phyloP scores from a whole-genome alignment of 1,284 basidiomycete species.

The Ganoderma boninense region DNA sequence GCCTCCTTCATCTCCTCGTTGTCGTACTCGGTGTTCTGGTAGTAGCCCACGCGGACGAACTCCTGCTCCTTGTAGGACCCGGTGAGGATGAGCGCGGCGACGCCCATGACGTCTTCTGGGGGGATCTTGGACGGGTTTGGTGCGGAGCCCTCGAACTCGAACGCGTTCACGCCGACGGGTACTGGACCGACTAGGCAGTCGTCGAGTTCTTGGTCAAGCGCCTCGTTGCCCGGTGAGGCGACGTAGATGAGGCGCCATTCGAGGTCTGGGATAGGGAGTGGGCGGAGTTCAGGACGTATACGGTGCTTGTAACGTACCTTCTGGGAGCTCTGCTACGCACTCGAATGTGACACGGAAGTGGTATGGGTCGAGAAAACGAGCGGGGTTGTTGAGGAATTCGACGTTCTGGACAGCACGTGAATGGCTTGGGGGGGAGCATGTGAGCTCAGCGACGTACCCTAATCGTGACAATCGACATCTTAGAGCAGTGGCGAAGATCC shows the following conservation, averaged over 20 bases:
- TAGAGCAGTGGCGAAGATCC: background rate
- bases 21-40: constrained; percentile 99
- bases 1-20: constrained; percentile 87
- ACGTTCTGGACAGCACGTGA: constrained; percentile 62
- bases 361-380: constrained; percentile 91
- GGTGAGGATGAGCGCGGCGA: constrained; percentile 92
- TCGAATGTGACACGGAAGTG: constrained; percentile 98
- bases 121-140: constrained; percentile 83
- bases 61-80: constrained; percentile 93
- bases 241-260: constrained; percentile 99
- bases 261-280: constrained; percentile 67
- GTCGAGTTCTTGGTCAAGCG: constrained; percentile 96
- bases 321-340: constrained; percentile 92
- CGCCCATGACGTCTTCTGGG: constrained; percentile 85
- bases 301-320: constrained; percentile 61
- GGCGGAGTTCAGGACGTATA: background rate
- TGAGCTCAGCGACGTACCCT: constrained; percentile 39
- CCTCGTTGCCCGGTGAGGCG: constrained; percentile 90
- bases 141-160: constrained; percentile 90
- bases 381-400: constrained; percentile 93
- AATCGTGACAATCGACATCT: constrained; percentile 77
- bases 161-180: constrained; percentile 94
- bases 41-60: constrained; percentile 99
- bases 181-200: constrained; percentile 97
- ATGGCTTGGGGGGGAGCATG: background rate